These are phyloP conservation scores for Tolypocladium cylindrosporum DNA, from an alignment of 2,329 filamentous ascomycete species.

Conservation along the genomic window DNA sequence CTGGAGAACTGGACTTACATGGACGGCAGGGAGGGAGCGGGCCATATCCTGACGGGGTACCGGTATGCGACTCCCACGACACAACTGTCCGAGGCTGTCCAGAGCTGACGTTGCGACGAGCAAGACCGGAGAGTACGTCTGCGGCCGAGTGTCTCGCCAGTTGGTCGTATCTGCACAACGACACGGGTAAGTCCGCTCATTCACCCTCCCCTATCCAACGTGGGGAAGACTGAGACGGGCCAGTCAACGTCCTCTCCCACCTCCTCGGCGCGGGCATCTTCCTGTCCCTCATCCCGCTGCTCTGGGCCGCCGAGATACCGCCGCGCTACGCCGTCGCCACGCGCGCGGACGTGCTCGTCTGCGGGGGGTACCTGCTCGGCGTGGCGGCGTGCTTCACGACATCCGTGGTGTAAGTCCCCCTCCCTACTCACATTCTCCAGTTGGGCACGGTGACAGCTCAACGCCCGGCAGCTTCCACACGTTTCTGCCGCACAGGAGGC, in stretches of 20 bases:
- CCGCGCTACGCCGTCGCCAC: neutral
- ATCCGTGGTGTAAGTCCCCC: neutral
- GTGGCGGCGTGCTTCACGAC: neutral
- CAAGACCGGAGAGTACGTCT: neutral
- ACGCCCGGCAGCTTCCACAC: neutral
- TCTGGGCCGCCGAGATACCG: neutral
- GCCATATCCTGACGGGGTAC: neutral
- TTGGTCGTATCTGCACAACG: neutral
- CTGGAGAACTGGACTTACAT: neutral
- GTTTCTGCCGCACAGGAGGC: neutral
- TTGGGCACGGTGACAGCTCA: neutral
- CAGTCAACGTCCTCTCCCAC: neutral
- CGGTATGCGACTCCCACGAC: neutral
- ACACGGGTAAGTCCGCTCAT: neutral
- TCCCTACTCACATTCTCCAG: too few relatives aligned
- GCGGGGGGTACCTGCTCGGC: neutral
- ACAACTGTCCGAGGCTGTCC: neutral
- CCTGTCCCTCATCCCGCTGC: neutral
- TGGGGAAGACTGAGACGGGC: neutral
- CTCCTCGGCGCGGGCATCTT: neutral
- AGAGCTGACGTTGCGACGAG: neutral
- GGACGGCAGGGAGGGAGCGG: neutral
- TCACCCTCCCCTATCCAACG: too few relatives aligned
- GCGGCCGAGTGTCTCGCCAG: neutral
- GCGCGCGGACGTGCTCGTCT: neutral